Evolutionary conservation across 345 rosid genomes (phyloP).

Genomic region (Populus deltoides): DNA sequence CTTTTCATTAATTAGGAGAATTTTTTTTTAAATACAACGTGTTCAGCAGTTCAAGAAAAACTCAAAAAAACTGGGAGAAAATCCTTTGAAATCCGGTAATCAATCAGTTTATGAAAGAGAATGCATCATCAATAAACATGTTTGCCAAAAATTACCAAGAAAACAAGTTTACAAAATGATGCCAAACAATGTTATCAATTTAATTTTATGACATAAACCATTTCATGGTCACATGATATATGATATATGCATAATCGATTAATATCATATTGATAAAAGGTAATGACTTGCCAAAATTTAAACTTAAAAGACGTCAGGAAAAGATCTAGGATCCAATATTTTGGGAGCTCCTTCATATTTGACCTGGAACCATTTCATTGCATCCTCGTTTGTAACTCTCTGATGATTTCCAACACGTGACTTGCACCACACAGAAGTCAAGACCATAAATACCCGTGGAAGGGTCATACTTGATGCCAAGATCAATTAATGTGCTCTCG

Average conservation of each 20-base stretch:
- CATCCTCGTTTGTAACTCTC: constrained; percentile 83
- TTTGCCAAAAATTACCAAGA: constrained; percentile 14
- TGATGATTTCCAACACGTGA: constrained; percentile 77
- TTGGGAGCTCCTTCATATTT: constrained; percentile 81
- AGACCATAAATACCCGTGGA: neutral
- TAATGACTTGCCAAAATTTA: constrained; percentile 6
- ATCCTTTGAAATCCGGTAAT: neutral
- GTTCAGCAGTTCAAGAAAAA: too few species aligned
- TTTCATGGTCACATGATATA: neutral
- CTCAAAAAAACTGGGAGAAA: neutral
- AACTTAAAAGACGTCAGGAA: neutral
- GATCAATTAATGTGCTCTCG: constrained; percentile 90
- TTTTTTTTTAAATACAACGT: too few species aligned
- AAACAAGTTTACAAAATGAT: constrained; percentile 1
- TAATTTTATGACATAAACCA: neutral
- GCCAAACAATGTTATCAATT: neutral
- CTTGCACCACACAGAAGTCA: constrained; percentile 73
- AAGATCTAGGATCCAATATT: constrained; percentile 31
- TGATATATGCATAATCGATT: too few species aligned
- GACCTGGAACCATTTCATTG: constrained; percentile 96
- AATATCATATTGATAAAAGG: neutral
- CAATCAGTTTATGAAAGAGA: neutral
- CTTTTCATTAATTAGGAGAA: too few species aligned
- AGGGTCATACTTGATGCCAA: constrained; percentile 67
- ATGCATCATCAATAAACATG: neutral